Evolutionary conservation across 2,329 filamentous ascomycete species (phyloP).

Genomic region (Exophiala sideris): DNA sequence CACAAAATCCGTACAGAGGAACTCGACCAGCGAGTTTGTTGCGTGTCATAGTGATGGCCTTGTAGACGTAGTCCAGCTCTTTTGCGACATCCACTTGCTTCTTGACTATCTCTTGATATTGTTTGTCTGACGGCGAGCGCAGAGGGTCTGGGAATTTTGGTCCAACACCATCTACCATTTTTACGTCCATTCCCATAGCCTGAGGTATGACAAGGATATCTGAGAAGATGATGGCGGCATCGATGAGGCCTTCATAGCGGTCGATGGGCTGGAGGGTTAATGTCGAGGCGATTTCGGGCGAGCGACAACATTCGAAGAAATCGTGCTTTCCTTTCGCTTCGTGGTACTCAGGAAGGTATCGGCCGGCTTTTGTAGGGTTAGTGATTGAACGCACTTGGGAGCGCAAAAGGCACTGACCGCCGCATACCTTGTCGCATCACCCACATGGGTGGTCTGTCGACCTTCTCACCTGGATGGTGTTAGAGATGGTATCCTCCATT

Average conservation of each 20-base stretch:
- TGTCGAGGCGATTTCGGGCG: constrained; percentile 86
- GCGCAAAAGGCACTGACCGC: constrained; percentile 23
- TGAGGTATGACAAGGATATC: constrained; percentile 98
- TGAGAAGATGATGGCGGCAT: constrained; percentile 97
- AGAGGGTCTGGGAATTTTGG: constrained; percentile 90
- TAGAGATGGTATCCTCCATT: neutral
- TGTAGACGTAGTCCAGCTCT: constrained; percentile 91
- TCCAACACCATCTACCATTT: constrained; percentile 97
- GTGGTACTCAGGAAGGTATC: constrained; percentile 97
- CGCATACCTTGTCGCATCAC: constrained; percentile 93
- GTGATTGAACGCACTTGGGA: constrained; percentile 1
- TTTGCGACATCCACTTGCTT: constrained; percentile 77
- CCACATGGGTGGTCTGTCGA: constrained; percentile 94
- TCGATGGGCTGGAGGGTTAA: constrained; percentile 93
- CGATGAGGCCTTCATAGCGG: constrained; percentile 82
- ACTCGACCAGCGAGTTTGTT: constrained; percentile 84
- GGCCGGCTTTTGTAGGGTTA: constrained; percentile 62
- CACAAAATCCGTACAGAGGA: constrained; percentile 92
- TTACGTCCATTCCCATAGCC: constrained; percentile 96
- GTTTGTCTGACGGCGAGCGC: constrained; percentile 71
- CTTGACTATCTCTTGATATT: constrained; percentile 74
- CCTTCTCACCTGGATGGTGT: constrained; percentile 62
- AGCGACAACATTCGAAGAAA: constrained; percentile 97
- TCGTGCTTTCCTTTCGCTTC: constrained; percentile 85
- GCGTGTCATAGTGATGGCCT: constrained; percentile 86